Percentiles rank a stretch among this genome's conserved stretches.
Conservation (phyloP, 2,329 filamentous ascomycete species). For the Ceratocystis ficicola region DNA sequence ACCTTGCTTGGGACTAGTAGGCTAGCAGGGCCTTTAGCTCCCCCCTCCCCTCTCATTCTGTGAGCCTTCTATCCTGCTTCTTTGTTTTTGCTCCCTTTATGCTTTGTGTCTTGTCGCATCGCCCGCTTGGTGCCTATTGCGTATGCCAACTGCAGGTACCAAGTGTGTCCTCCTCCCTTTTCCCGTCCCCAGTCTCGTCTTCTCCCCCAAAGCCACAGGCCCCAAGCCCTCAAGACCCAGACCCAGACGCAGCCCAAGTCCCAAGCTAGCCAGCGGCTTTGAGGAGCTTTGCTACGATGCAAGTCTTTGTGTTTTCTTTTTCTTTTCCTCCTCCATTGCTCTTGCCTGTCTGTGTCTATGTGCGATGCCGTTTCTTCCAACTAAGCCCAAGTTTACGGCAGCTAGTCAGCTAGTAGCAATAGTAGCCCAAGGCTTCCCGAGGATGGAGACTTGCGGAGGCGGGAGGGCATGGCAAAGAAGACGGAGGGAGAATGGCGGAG, state of each 20-base stretch:
- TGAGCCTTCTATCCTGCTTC: neutral
- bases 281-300: conserved; percentile 2
- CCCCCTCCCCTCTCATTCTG: no score
- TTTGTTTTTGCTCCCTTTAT: neutral
- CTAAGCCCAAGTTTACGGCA: neutral
- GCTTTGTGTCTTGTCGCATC: conserved; percentile 4
- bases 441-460: neutral
- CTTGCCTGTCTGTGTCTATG: neutral
- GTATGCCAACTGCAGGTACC: conserved; percentile 10
- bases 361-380: neutral
- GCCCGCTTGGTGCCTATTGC: conserved; percentile 6
- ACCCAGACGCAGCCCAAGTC: neutral
- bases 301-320: neutral
- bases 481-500: neutral
- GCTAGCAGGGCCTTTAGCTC: no score
- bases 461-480: neutral
- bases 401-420: conserved; percentile 5
- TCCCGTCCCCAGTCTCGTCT: no score
- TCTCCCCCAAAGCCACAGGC: no score
- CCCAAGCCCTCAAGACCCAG: no score
- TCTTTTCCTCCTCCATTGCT: neutral
- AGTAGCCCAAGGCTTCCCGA: conserved; percentile 6
- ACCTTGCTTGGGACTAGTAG: neutral
- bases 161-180: neutral
- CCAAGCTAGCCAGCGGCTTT: neutral